Percentiles rank a stretch among this genome's conserved stretches.
These are phyloP conservation scores for Wickerhamiella allomyrinae DNA, from an alignment of 805 yeast genomes.

Conservation along the genomic window DNA sequence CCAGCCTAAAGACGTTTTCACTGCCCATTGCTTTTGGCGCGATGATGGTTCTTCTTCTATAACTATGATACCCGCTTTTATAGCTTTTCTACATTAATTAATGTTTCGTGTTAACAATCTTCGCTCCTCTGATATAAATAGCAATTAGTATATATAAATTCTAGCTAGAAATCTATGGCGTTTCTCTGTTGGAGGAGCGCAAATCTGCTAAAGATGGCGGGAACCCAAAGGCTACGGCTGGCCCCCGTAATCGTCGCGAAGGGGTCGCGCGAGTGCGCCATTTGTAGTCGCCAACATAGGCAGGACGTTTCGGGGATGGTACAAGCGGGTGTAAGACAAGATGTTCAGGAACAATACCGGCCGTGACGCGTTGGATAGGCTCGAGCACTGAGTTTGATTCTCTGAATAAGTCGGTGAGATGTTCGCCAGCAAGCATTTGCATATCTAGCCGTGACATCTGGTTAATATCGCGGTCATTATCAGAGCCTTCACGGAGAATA, in stretches of 20 bases:
- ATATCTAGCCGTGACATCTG: slow-evolving; percentile 3
- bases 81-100: no score
- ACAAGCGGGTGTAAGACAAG: slow-evolving; percentile 14
- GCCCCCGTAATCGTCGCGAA: neutral
- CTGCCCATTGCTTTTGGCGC: no score
- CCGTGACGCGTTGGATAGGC: slow-evolving; percentile 5
- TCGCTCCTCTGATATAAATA: no score
- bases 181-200: no score
- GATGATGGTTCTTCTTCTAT: no score
- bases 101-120: no score
- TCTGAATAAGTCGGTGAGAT: slow-evolving; percentile 13
- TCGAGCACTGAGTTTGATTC: slow-evolving; percentile 14
- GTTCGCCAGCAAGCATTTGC: slow-evolving; percentile 10
- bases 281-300: slow-evolving; percentile 5
- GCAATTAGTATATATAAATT: no score
- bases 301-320: slow-evolving; percentile 16
- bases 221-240: neutral
- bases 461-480: slow-evolving; percentile 1
- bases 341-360: slow-evolving; percentile 9
- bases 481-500: slow-evolving; percentile 27
- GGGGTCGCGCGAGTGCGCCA: neutral
- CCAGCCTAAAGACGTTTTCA: no score
- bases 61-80: no score
- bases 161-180: no score
- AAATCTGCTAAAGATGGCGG: neutral